A percentile compares a stretch with the other conserved stretches of the same genome.
These are phyloP conservation scores for Macrophomina pseudophaseolina DNA, from an alignment of 2,329 filamentous ascomycete species.

Conservation along the genomic window DNA sequence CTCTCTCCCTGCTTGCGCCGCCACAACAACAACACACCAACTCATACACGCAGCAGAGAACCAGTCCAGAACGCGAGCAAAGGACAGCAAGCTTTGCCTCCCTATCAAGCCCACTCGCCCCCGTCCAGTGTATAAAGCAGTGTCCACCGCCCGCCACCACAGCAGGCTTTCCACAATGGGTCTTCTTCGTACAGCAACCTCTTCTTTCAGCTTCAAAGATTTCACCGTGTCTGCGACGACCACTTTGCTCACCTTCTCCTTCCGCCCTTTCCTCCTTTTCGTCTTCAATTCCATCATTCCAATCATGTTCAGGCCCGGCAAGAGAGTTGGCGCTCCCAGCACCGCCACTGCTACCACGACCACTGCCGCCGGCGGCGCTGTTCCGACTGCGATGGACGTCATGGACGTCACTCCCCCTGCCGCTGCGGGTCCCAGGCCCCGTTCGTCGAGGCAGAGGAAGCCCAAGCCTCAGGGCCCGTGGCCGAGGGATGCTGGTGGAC, in stretches of 20 bases:
- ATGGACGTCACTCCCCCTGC: background rate
- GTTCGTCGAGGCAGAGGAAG: constrained; percentile 9
- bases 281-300: constrained; percentile 21
- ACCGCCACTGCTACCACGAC: background rate
- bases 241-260: constrained; percentile 15
- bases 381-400: constrained; percentile 1
- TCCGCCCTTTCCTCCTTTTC: constrained; percentile 19
- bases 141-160: background rate
- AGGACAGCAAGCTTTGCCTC: constrained; percentile 17
- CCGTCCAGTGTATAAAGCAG: background rate
- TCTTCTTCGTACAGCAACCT: constrained; percentile 13
- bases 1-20: constrained; percentile 5
- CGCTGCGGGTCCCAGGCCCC: background rate
- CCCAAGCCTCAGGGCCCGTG: constrained; percentile 15
- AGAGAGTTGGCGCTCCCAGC: background rate
- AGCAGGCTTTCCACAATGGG: background rate
- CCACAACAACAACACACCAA: constrained; percentile 19
- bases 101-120: background rate
- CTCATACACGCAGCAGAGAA: background rate
- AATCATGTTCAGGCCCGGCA: constrained; percentile 20
- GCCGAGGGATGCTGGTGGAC: constrained; percentile 17
- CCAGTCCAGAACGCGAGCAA: background rate
- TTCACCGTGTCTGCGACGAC: constrained; percentile 2
- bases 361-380: constrained; percentile 10
- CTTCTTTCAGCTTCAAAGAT: constrained; percentile 16